A percentile compares a stretch with the other conserved stretches of the same genome.
Conservation (phyloP, 371 early-diverging fungal species). For the Choanephora cucurbitarum region DNA sequence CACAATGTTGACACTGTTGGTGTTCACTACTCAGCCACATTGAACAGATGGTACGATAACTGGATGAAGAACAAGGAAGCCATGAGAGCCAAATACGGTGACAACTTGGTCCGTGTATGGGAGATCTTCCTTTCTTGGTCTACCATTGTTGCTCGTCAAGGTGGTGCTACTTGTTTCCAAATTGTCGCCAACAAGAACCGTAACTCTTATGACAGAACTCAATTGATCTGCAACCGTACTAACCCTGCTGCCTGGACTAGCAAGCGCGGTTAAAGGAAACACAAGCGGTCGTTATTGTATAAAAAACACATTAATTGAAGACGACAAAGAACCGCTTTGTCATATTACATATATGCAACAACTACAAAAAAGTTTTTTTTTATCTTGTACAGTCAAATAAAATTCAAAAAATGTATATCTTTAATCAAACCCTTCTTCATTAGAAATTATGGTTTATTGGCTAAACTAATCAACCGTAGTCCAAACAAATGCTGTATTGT, state of each 20-base stretch:
- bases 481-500: slow-evolving; percentile 46
- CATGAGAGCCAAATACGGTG: slow-evolving; percentile 84
- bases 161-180: slow-evolving; percentile 95
- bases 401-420: slow-evolving; percentile 5
- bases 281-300: slow-evolving; percentile 9
- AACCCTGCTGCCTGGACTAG: slow-evolving; percentile 42
- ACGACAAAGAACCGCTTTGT: too few species aligned
- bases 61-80: slow-evolving; percentile 92
- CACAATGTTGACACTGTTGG: slow-evolving; percentile 89
- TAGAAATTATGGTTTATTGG: too few species aligned
- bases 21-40: slow-evolving; percentile 96
- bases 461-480: slow-evolving; percentile 4
- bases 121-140: slow-evolving; percentile 98
- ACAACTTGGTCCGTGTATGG: slow-evolving; percentile 82
- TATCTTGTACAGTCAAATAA: background rate
- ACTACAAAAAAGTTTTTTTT: too few species aligned
- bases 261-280: slow-evolving; percentile 26
- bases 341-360: too few species aligned
- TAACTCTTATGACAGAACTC: slow-evolving; percentile 87
- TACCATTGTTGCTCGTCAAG: slow-evolving; percentile 92
- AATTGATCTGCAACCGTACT: slow-evolving; percentile 55
- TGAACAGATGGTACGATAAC: slow-evolving; percentile 95
- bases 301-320: background rate
- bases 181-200: slow-evolving; percentile 95
- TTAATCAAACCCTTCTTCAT: too few species aligned